Conservation (phyloP, 2,329 filamentous ascomycete species). For the Ophiostoma piceae region DNA sequence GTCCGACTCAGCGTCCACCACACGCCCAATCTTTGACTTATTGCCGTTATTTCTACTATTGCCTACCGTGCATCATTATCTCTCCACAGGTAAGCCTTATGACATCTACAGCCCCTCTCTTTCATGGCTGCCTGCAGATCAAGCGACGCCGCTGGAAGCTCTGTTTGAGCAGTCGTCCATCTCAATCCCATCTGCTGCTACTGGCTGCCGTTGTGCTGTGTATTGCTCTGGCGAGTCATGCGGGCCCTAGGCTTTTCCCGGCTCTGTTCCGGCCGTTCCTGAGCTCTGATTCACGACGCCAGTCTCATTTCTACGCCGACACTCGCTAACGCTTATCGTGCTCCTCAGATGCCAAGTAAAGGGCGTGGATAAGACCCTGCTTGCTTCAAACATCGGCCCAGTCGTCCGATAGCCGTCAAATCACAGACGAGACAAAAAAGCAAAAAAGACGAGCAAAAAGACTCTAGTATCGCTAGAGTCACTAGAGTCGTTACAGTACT, state of each 20-base stretch:
- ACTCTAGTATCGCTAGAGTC: neutral
- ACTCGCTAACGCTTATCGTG: constrained; percentile 2
- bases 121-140: constrained; percentile 17
- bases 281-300: neutral
- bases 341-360: neutral
- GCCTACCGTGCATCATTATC: neutral
- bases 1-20: neutral
- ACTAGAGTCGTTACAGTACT: neutral
- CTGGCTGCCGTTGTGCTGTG: neutral
- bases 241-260: neutral
- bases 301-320: constrained; percentile 9
- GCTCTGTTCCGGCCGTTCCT: neutral
- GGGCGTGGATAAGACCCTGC: constrained; percentile 1
- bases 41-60: neutral
- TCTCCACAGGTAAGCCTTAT: constrained; percentile 11
- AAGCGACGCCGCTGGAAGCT: constrained; percentile 7
- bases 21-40: neutral
- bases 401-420: neutral
- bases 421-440: neutral
- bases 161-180: neutral
- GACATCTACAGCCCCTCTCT: neutral
- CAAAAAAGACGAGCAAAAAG: neutral
- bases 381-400: neutral
- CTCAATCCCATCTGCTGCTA: neutral
- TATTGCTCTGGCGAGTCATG: neutral